phyloP scores from a whole-genome alignment of 2,329 filamentous ascomycete genomes.

The Diaporthe destruens region DNA sequence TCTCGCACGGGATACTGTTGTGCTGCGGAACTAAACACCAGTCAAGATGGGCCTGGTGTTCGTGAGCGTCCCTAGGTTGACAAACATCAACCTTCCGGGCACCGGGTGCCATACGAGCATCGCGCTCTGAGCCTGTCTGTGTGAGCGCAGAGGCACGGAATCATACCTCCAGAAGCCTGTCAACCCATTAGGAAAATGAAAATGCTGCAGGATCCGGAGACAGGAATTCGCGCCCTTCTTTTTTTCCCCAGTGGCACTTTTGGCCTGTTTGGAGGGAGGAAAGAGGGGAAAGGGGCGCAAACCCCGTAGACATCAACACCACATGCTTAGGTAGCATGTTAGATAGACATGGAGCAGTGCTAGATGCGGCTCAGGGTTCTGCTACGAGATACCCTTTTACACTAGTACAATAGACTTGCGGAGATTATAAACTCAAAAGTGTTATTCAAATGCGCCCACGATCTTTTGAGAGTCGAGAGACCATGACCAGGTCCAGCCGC shows the following conservation, averaged over 20 bases:
- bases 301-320: background rate
- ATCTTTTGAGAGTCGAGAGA: background rate
- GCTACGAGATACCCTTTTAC: background rate
- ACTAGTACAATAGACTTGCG: background rate
- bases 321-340: background rate
- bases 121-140: background rate
- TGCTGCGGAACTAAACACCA: constrained; percentile 9
- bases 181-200: background rate
- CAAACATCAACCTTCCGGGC: background rate
- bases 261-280: too few relatives aligned
- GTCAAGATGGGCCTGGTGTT: background rate
- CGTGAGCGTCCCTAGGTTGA: background rate
- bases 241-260: background rate
- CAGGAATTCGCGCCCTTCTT: background rate
- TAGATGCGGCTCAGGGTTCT: background rate
- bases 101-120: background rate
- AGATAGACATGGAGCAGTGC: constrained; percentile 7
- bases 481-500: background rate
- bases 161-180: background rate
- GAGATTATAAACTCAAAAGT: background rate
- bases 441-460: background rate
- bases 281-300: background rate
- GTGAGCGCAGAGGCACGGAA: background rate
- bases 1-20: background rate
- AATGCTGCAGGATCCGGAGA: background rate